Evolutionary conservation across 345 rosid genomes (phyloP).

Genomic region (Citrus medica): DNA sequence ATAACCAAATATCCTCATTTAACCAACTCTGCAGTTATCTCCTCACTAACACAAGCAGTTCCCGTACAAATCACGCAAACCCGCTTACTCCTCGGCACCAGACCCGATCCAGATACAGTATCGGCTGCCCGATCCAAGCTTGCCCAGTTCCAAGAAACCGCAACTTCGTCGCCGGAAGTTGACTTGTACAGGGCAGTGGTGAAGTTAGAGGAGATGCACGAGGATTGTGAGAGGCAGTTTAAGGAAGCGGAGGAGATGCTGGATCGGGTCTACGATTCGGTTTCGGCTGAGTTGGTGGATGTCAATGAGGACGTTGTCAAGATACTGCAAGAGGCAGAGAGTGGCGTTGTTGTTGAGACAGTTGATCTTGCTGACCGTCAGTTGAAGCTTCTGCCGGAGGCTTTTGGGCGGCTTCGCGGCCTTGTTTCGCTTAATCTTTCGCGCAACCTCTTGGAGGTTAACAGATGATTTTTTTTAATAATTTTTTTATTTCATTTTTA

Average conservation of each 20-base stretch:
- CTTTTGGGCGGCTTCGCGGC: slow-evolving; percentile 58
- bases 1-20: slow-evolving; percentile 43
- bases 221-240: slow-evolving; percentile 55
- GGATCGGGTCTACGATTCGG: slow-evolving; percentile 44
- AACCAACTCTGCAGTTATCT: slow-evolving; percentile 38
- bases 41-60: slow-evolving; percentile 51
- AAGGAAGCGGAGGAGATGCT: slow-evolving; percentile 64
- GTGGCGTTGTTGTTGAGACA: slow-evolving; percentile 39
- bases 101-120: slow-evolving; percentile 67
- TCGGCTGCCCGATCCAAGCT: slow-evolving; percentile 62
- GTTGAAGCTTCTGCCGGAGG: slow-evolving; percentile 72
- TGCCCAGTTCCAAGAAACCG: slow-evolving; percentile 41
- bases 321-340: slow-evolving; percentile 47
- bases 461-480: background rate
- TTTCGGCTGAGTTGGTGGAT: slow-evolving; percentile 32
- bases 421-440: slow-evolving; percentile 69
- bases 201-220: slow-evolving; percentile 66
- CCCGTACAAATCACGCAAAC: slow-evolving; percentile 47
- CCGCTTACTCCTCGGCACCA: slow-evolving; percentile 51
- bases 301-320: slow-evolving; percentile 55
- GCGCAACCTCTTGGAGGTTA: slow-evolving; percentile 67
- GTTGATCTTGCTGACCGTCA: slow-evolving; percentile 61
- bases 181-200: slow-evolving; percentile 49
- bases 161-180: slow-evolving; percentile 45
- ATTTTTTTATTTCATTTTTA: background rate